Evolutionary conservation across 2,329 filamentous ascomycete genomes (phyloP).

Genomic region (Neurospora sp.): DNA sequence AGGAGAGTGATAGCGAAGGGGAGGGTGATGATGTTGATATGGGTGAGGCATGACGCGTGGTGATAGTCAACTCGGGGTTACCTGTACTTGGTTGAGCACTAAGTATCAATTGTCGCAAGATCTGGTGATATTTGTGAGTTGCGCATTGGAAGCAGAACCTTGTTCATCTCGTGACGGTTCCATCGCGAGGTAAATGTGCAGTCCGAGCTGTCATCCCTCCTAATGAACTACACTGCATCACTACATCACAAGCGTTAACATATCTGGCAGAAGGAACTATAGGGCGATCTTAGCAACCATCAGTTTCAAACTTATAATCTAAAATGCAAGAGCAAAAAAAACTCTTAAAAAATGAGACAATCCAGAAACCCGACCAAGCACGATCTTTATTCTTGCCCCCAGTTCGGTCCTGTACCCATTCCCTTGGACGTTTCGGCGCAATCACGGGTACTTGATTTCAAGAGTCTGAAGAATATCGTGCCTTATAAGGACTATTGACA

Average conservation of each 20-base stretch:
- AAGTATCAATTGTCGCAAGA: neutral
- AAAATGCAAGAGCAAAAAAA: neutral
- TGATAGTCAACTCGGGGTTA: neutral
- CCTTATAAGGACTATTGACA: neutral
- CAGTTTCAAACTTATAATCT: neutral
- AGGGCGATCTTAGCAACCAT: neutral
- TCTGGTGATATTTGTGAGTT: neutral
- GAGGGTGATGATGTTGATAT: slow-evolving; percentile 26
- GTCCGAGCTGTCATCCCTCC: neutral
- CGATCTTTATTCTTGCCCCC: neutral
- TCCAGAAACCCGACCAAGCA: neutral
- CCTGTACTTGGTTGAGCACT: neutral
- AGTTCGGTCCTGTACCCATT: neutral
- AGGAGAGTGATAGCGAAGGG: slow-evolving; percentile 34
- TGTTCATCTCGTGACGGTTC: neutral
- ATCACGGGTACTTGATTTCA: neutral
- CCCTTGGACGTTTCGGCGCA: neutral
- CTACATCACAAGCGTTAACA: neutral
- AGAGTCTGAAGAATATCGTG: neutral
- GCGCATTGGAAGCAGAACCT: neutral
- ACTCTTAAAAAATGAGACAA: neutral
- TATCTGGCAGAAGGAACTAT: neutral
- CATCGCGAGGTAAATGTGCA: neutral
- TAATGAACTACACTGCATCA: neutral
- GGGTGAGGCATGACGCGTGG: slow-evolving; percentile 14